These are phyloP conservation scores for Terfezia boudieri DNA, from an alignment of 495 filamentous ascomycete species.

Conservation along the genomic window DNA sequence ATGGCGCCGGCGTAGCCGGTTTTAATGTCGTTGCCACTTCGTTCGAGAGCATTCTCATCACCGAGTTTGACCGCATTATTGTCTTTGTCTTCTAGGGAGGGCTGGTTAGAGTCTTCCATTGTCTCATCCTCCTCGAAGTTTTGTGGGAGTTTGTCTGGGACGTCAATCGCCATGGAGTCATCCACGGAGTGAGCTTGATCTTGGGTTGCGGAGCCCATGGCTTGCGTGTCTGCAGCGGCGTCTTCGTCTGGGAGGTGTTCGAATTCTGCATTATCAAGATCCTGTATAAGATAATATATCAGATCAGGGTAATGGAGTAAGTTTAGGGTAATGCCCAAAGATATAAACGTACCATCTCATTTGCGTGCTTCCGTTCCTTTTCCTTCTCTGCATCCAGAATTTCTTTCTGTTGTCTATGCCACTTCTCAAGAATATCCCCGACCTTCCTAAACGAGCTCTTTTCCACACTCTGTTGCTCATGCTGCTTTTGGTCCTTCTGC, in stretches of 20 bases:
- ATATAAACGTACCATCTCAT: constrained; percentile 14
- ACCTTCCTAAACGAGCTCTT: constrained; percentile 67
- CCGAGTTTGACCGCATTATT: constrained; percentile 21
- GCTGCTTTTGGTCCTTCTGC: constrained; percentile 27
- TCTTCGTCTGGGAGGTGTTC: constrained; percentile 76
- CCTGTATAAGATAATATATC: constrained; percentile 5
- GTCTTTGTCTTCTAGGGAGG: constrained; percentile 26
- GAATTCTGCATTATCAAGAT: constrained; percentile 47
- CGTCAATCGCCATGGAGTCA: constrained; percentile 59
- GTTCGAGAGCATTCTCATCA: constrained; percentile 20
- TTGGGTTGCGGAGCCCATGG: constrained; percentile 66
- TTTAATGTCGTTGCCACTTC: constrained; percentile 26
- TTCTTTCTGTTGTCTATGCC: constrained; percentile 63
- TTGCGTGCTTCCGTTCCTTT: constrained; percentile 30
- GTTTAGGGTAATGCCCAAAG: not conserved
- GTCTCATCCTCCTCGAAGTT: constrained; percentile 35
- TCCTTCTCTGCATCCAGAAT: constrained; percentile 49
- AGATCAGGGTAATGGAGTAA: not conserved
- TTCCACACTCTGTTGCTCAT: constrained; percentile 23
- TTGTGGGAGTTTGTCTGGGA: constrained; percentile 34
- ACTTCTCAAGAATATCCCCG: constrained; percentile 78
- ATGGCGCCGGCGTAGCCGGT: constrained; percentile 21
- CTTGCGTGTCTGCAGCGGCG: constrained; percentile 61
- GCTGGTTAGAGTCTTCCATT: constrained; percentile 23
- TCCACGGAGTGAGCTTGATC: constrained; percentile 68